Evolutionary conservation across 129 eudicot genomes (phyloP).

Genomic region (Silybum marianum): DNA sequence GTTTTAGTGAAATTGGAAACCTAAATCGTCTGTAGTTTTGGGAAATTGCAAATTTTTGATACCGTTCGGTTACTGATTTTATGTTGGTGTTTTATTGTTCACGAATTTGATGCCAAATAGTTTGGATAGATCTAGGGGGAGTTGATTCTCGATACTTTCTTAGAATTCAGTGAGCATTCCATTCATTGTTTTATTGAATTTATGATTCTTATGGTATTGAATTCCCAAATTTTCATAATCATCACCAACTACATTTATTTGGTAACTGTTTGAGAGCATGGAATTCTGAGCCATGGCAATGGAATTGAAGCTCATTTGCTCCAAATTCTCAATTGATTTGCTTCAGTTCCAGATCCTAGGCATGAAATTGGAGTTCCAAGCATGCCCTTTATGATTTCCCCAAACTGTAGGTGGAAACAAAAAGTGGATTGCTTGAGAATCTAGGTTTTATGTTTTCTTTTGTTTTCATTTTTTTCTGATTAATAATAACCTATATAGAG

Average conservation of each 20-base stretch:
- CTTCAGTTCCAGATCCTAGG: conserved; percentile 17
- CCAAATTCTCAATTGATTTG: background rate
- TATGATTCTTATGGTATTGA: background rate
- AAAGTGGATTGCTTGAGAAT: conserved; percentile 19
- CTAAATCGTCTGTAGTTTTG: background rate
- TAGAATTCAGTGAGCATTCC: background rate
- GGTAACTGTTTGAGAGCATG: conserved; percentile 8
- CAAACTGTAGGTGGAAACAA: conserved; percentile 12
- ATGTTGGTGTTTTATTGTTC: background rate
- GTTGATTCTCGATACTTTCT: background rate
- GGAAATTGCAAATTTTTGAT: background rate
- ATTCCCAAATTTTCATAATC: background rate
- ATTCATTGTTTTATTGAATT: background rate
- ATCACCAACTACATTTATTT: conserved; percentile 9
- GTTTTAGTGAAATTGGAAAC: conserved; percentile 12
- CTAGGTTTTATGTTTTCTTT: conserved; percentile 7
- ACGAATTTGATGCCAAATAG: conserved; percentile 20
- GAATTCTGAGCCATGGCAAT: background rate
- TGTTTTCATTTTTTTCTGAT: background rate
- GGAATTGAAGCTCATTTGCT: conserved; percentile 14
- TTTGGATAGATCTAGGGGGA: background rate
- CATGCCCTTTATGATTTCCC: background rate
- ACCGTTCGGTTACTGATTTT: conserved; percentile 13
- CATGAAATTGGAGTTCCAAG: background rate
- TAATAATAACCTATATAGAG: background rate